Evolutionary conservation across 495 filamentous ascomycete genomes (phyloP).

Genomic region (Neohortaea acidophila): DNA sequence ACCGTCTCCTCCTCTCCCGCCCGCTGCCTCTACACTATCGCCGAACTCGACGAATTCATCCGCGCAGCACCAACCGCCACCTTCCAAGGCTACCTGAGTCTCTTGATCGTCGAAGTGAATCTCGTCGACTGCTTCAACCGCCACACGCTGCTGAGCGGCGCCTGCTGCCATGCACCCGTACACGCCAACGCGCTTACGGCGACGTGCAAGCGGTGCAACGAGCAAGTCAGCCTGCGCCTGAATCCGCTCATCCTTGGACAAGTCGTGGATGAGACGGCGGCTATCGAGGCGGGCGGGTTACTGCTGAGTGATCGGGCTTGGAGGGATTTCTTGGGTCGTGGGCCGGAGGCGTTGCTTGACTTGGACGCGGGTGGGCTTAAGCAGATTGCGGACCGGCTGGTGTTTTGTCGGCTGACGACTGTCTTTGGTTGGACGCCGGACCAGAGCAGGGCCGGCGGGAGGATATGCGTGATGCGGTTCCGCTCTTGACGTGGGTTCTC

Average conservation of each 20-base stretch:
- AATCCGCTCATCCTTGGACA: conserved; percentile 41
- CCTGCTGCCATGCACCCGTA: conserved; percentile 45
- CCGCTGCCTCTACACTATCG: conserved; percentile 41
- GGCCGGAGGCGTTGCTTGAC: conserved; percentile 21
- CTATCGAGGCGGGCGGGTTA: conserved; percentile 33
- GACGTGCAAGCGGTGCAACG: conserved; percentile 40
- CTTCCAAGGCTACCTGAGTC: conserved; percentile 45
- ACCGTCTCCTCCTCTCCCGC: conserved; percentile 28
- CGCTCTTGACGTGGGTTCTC: no score
- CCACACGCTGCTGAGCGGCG: conserved; percentile 37
- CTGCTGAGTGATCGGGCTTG: conserved; percentile 39
- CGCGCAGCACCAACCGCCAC: conserved; percentile 18
- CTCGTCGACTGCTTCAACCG: conserved; percentile 33
- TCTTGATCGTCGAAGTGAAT: conserved; percentile 40
- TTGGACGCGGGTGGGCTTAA: conserved; percentile 22
- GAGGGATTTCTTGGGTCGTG: conserved; percentile 36
- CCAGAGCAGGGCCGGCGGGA: conserved; percentile 15
- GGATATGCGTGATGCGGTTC: conserved; percentile 15
- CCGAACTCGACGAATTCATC: conserved; percentile 43
- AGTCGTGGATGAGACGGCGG: conserved; percentile 42
- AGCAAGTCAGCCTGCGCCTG: conserved; percentile 29
- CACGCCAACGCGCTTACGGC: conserved; percentile 35
- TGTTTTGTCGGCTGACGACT: conserved; percentile 37
- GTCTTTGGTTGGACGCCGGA: conserved; percentile 33
- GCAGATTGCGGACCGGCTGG: conserved; percentile 34